A percentile compares a stretch with the other conserved stretches of the same genome.
Conservation (phyloP, 2,329 filamentous ascomycete species). For the Neofusicoccum cordaticola region DNA sequence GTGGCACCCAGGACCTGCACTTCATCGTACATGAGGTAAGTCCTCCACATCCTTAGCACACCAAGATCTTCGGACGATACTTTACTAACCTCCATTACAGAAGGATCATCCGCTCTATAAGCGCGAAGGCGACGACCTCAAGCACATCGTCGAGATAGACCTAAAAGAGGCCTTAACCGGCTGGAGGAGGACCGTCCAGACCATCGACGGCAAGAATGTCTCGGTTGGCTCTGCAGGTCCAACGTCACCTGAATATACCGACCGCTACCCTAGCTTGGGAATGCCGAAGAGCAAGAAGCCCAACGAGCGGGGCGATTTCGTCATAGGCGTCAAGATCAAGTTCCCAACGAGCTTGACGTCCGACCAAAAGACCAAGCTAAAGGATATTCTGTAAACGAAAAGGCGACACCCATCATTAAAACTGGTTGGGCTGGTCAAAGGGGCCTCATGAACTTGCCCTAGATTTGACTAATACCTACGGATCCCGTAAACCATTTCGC, state of each 20-base stretch:
- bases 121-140: conserved; percentile 84
- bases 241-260: conserved; percentile 78
- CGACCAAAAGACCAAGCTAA: conserved; percentile 76
- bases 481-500: neutral
- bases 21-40: conserved; percentile 92
- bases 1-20: conserved; percentile 90
- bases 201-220: conserved; percentile 87
- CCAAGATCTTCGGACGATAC: neutral
- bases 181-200: conserved; percentile 87
- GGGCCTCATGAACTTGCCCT: conserved; percentile 1
- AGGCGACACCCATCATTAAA: neutral
- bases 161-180: conserved; percentile 94
- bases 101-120: conserved; percentile 83
- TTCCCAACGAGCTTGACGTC: conserved; percentile 77
- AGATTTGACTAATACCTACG: neutral
- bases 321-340: conserved; percentile 88
- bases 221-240: conserved; percentile 76
- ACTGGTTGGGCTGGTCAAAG: neutral
- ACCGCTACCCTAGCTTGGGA: conserved; percentile 78
- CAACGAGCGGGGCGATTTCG: conserved; percentile 76
- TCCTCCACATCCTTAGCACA: neutral
- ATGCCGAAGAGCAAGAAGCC: conserved; percentile 96
- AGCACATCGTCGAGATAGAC: conserved; percentile 73
- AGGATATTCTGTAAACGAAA: conserved; percentile 63
- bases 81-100: conserved; percentile 46